Conservation (phyloP, 495 filamentous ascomycete genomes). For the Aspergillus cristatus region DNA sequence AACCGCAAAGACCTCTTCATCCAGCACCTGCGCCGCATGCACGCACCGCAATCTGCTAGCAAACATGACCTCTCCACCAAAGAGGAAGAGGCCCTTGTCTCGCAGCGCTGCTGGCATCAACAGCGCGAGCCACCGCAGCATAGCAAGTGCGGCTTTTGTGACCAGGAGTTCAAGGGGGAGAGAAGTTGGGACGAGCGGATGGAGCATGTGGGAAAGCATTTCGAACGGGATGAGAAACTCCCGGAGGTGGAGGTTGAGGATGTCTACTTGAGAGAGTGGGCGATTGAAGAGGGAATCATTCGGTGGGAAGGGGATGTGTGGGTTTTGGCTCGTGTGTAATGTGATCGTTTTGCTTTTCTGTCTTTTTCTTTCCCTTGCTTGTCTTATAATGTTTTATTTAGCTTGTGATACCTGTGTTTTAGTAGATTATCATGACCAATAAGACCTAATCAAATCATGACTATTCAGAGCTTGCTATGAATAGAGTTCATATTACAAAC, state of each 20-base stretch:
- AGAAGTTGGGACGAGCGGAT: conserved; percentile 74
- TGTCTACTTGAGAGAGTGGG: conserved; percentile 40
- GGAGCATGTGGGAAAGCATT: conserved; percentile 84
- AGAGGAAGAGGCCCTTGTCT: conserved; percentile 38
- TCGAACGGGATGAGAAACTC: conserved; percentile 44
- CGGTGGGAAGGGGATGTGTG: conserved; percentile 7
- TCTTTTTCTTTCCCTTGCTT: conserved; percentile 1
- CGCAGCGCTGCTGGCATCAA: conserved; percentile 47
- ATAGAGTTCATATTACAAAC: too few relatives aligned
- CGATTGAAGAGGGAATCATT: conserved; percentile 38
- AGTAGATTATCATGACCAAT: too few relatives aligned
- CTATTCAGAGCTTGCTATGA: too few relatives aligned
- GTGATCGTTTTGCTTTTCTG: background rate
- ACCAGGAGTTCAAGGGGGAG: conserved; percentile 46
- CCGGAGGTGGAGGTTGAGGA: conserved; percentile 33
- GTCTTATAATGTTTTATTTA: background rate
- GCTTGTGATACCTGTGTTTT: too few relatives aligned
- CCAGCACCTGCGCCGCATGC: conserved; percentile 92
- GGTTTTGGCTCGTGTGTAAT: conserved; percentile 7
- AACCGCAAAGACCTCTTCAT: conserved; percentile 92
- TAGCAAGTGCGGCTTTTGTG: conserved; percentile 65
- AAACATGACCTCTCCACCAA: conserved; percentile 31
- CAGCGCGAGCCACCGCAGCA: conserved; percentile 52
- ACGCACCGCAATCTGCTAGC: conserved; percentile 43
- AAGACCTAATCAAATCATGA: too few relatives aligned